Conservation (phyloP, 2,329 filamentous ascomycete genomes). For the Aspergillus pseudonomiae region DNA sequence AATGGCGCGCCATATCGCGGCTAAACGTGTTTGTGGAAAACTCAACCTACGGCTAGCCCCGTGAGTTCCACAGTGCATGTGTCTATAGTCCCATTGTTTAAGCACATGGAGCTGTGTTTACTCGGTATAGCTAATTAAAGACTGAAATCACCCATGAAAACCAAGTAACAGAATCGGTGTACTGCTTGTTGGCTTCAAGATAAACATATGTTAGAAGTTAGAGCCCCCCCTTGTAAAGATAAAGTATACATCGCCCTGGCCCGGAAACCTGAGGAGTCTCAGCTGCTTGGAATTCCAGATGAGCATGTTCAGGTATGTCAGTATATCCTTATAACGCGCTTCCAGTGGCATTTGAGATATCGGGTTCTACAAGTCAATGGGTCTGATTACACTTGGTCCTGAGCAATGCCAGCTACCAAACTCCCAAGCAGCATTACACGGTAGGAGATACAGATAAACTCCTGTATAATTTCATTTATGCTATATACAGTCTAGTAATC, state of each 20-base stretch:
- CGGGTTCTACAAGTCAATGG: not conserved
- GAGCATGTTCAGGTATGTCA: too few relatives aligned
- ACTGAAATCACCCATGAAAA: too few relatives aligned
- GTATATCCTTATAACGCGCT: too few relatives aligned
- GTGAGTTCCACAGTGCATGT: not conserved
- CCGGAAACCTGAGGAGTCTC: rapidly evolving
- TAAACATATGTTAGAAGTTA: too few relatives aligned
- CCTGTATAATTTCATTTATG: not conserved
- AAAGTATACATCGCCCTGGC: not conserved
- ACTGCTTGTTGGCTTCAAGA: too few relatives aligned
- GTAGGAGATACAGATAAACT: not conserved
- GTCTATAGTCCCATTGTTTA: not conserved
- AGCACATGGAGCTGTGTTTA: not conserved
- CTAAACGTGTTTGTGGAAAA: not conserved
- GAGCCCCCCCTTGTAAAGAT: not conserved
- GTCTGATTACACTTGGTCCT: not conserved
- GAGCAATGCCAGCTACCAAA: not conserved
- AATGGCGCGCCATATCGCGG: not conserved
- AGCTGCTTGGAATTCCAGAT: not conserved
- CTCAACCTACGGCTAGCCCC: not conserved
- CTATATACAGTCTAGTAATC: not conserved
- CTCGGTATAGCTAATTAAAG: not conserved
- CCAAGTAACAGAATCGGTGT: too few relatives aligned
- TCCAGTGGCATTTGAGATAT: not conserved
- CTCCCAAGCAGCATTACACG: not conserved